phyloP scores from a whole-genome alignment of 345 rosid species.

The Melastoma malabathricum region DNA sequence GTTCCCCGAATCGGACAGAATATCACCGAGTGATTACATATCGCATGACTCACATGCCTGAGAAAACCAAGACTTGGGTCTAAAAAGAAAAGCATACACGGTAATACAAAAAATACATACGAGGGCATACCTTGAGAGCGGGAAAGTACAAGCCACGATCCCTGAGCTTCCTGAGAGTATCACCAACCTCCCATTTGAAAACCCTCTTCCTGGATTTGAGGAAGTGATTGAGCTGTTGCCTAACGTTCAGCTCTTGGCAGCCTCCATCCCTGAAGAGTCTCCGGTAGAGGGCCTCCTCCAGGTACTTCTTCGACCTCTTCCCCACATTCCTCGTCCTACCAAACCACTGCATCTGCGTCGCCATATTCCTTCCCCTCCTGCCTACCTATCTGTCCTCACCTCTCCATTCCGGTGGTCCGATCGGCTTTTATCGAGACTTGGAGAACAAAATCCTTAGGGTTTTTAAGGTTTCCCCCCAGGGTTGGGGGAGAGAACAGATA shows the following conservation, averaged over 20 bases:
- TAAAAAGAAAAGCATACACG: no score
- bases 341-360: conserved; percentile 35
- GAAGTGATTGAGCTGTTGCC: conserved; percentile 62
- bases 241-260: conserved; percentile 39
- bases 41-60: no score
- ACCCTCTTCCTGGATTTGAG: conserved; percentile 74
- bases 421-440: no score
- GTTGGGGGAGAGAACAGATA: no score
- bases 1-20: no score
- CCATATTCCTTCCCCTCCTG: conserved; percentile 8
- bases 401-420: no score
- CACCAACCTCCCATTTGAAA: conserved; percentile 93
- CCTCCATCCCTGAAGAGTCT: conserved; percentile 69
- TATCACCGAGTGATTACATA: no score
- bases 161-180: conserved; percentile 78
- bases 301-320: conserved; percentile 69
- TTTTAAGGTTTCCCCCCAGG: no score
- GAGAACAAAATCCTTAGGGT: no score
- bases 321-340: conserved; percentile 54
- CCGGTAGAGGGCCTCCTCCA: conserved; percentile 66
- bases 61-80: no score
- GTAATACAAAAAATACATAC: neutral
- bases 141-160: conserved; percentile 55
- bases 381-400: neutral
- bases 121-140: conserved; percentile 58